Evolutionary conservation across 768 basidiomycete species (phyloP).

Genomic region (Exidia glandulosa): DNA sequence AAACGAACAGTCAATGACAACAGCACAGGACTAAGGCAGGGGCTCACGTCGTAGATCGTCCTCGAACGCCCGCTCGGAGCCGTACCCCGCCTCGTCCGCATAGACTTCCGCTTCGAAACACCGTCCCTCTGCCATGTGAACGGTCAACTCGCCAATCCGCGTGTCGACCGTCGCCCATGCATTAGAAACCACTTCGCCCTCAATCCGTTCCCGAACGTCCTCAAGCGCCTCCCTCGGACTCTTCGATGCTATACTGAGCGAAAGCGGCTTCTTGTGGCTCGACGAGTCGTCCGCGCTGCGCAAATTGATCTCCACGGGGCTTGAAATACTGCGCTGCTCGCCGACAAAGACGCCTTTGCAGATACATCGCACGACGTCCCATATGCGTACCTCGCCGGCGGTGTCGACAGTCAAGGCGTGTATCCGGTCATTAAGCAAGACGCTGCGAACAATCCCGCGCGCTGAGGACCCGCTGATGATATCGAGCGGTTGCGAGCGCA

Average conservation of each 20-base stretch:
- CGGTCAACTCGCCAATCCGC: conserved; percentile 74
- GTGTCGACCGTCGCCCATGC: conserved; percentile 87
- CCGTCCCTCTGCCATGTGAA: conserved; percentile 68
- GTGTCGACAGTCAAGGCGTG: conserved; percentile 90
- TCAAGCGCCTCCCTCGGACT: conserved; percentile 81
- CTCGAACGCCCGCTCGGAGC: conserved; percentile 43
- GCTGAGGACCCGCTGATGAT: conserved; percentile 52
- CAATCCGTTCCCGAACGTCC: conserved; percentile 79
- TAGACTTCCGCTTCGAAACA: conserved; percentile 95
- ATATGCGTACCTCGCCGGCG: conserved; percentile 76
- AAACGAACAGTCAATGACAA: conserved; percentile 1
- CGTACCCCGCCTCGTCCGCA: conserved; percentile 79
- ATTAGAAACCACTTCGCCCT: conserved; percentile 80
- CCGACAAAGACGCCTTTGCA: conserved; percentile 63
- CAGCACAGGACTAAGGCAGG: conserved; percentile 2
- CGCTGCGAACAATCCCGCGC: conserved; percentile 69
- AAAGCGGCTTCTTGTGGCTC: background rate
- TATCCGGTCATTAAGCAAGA: conserved; percentile 77
- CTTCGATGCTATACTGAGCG: background rate
- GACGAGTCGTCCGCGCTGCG: background rate
- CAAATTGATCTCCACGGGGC: too few species aligned
- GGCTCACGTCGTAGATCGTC: conserved; percentile 73
- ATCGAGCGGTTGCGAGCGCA: conserved; percentile 53
- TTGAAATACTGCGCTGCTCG: conserved; percentile 47
- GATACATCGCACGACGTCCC: conserved; percentile 74